A percentile compares a stretch with the other conserved stretches of the same genome.
phyloP scores from a whole-genome alignment of 2,329 filamentous ascomycete species.

The Blastomyces parvus region DNA sequence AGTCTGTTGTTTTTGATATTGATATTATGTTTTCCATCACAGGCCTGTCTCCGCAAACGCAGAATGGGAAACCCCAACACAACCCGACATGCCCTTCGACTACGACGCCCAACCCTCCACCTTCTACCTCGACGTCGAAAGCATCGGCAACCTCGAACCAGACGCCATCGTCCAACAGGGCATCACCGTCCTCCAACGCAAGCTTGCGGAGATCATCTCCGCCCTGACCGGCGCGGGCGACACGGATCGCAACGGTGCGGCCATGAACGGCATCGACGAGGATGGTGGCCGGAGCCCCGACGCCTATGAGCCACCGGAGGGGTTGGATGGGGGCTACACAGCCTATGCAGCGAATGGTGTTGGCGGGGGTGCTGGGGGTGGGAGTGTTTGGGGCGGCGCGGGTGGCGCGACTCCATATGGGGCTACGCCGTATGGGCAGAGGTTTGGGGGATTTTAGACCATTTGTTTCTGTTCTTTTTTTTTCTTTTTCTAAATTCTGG shows the following conservation, averaged over 20 bases:
- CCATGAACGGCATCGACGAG: conserved; percentile 31
- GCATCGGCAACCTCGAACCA: conserved; percentile 75
- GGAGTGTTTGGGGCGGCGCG: conserved; percentile 56
- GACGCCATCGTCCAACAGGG: conserved; percentile 82
- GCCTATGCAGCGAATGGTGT: conserved; percentile 26
- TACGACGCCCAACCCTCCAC: conserved; percentile 73
- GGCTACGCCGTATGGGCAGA: conserved; percentile 52
- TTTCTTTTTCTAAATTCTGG: too few relatives aligned
- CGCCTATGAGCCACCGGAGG: conserved; percentile 39
- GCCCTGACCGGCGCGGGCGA: conserved; percentile 48
- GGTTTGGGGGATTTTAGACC: conserved; percentile 17
- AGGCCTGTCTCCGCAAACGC: conserved; percentile 34
- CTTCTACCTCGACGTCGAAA: conserved; percentile 94
- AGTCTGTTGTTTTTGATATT: neutral
- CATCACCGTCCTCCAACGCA: conserved; percentile 79
- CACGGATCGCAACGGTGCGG: conserved; percentile 45
- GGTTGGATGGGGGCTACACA: conserved; percentile 35
- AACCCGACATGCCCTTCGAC: conserved; percentile 80
- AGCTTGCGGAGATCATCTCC: conserved; percentile 71
- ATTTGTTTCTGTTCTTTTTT: neutral
- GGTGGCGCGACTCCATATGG: conserved; percentile 48
- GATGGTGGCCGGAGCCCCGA: conserved; percentile 44
- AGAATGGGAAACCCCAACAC: conserved; percentile 66
- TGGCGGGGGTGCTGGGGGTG: conserved; percentile 21
- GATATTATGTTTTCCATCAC: neutral